These are phyloP conservation scores for Microthlaspi erraticum DNA, from an alignment of 345 rosid genomes.

Conservation along the genomic window DNA sequence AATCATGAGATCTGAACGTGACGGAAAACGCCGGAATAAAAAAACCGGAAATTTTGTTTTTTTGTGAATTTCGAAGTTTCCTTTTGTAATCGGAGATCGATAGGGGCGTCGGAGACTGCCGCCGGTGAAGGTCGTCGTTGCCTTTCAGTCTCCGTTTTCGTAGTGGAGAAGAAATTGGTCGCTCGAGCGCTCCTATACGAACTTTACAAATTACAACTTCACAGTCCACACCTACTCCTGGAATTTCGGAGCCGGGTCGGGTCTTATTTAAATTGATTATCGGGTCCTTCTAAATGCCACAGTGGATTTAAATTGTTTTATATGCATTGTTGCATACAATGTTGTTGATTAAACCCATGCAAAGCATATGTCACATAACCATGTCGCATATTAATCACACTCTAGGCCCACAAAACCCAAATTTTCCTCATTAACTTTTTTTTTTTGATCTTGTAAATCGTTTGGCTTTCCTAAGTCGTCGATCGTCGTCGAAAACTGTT, in stretches of 20 bases:
- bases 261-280: neutral
- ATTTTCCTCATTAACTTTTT: no score
- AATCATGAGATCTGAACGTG: constrained; percentile 42
- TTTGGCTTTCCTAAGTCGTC: no score
- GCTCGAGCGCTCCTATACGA: constrained; percentile 19
- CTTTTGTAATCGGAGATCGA: constrained; percentile 23
- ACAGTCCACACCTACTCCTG: neutral
- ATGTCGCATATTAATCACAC: no score
- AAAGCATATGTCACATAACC: no score
- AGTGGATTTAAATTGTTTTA: no score
- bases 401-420: no score
- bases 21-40: neutral
- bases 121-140: constrained; percentile 31
- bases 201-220: neutral
- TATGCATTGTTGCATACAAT: no score
- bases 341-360: no score
- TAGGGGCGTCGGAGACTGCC: constrained; percentile 17
- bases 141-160: constrained; percentile 31
- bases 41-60: neutral
- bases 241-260: neutral
- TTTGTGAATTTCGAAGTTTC: neutral
- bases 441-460: no score
- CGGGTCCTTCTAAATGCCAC: neutral
- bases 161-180: constrained; percentile 29
- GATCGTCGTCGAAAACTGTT: no score